A percentile compares a stretch with the other conserved stretches of the same genome.
Evolutionary conservation across 352 stramenopile genomes (phyloP).

Genomic region (Discostella stelligera): DNA sequence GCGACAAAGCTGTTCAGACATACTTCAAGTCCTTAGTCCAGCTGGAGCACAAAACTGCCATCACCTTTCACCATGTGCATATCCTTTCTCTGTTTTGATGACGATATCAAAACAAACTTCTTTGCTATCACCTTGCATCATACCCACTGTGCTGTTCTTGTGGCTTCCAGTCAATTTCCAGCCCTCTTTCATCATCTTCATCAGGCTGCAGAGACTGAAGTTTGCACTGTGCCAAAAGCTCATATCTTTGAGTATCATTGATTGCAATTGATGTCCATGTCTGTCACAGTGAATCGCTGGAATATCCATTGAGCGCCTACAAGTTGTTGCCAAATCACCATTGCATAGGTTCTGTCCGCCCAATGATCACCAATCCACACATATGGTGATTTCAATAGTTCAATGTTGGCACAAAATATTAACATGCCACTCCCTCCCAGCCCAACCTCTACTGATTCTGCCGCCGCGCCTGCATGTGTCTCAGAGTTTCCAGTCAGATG

Average conservation of each 20-base stretch:
- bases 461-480: too few relatives aligned
- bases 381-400: slow-evolving; percentile 2
- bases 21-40: too few relatives aligned
- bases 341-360: neutral
- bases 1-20: too few relatives aligned
- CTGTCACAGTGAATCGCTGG: neutral
- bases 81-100: neutral
- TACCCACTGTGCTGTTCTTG: neutral
- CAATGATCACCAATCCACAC: slow-evolving; percentile 4
- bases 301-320: slow-evolving; percentile 1
- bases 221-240: neutral
- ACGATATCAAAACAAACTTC: neutral
- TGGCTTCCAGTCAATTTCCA: neutral
- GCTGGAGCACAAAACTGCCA: too few relatives aligned
- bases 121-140: neutral
- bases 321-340: neutral
- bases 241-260: too few relatives aligned
- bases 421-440: too few relatives aligned
- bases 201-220: neutral
- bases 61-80: too few relatives aligned
- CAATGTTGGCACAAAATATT: neutral
- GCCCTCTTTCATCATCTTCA: neutral
- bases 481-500: too few relatives aligned
- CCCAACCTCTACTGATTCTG: too few relatives aligned
- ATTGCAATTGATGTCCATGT: neutral